Percentiles rank a stretch among this genome's conserved stretches.
Conservation (phyloP, 2,329 filamentous ascomycete species). For the Orbilia oligospora region DNA sequence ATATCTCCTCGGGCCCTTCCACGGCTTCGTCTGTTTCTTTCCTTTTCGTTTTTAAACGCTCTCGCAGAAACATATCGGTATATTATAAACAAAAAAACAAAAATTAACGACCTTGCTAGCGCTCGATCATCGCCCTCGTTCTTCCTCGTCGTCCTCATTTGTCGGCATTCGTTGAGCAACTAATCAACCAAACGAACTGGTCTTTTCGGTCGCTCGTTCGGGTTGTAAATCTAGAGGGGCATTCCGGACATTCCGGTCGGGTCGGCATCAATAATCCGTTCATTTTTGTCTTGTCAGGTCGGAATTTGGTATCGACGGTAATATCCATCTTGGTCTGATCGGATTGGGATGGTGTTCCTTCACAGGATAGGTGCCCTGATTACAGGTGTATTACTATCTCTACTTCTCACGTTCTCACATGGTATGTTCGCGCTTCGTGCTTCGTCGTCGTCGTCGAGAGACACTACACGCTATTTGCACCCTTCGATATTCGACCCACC, state of each 20-base stretch:
- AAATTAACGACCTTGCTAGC: slow-evolving; percentile 36
- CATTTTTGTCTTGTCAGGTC: not conserved
- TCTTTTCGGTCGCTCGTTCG: slow-evolving; percentile 17
- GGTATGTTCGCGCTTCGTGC: slow-evolving; percentile 42
- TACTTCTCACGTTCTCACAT: slow-evolving; percentile 52
- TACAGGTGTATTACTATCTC: slow-evolving; percentile 52
- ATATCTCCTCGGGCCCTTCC: not conserved
- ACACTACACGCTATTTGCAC: slow-evolving; percentile 20
- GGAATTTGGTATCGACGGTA: not conserved
- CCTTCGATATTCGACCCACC: slow-evolving; percentile 27
- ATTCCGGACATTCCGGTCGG: not conserved
- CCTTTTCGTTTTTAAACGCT: slow-evolving; percentile 5
- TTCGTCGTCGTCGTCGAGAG: not conserved
- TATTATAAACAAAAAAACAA: not conserved
- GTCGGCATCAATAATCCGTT: not conserved
- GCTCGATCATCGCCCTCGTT: slow-evolving; percentile 51
- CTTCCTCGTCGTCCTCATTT: slow-evolving; percentile 38
- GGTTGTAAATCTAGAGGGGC: not conserved
- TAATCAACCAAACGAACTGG: slow-evolving; percentile 14
- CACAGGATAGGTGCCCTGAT: slow-evolving; percentile 56
- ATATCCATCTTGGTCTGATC: slow-evolving; percentile 15
- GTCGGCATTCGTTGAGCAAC: slow-evolving; percentile 29
- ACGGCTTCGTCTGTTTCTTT: not conserved
- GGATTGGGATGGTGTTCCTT: slow-evolving; percentile 59
- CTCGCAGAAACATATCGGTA: not conserved